Base-by-base conservation (phyloP, 108 stramenopile genomes). In the Skeletonema costatum region DNA sequence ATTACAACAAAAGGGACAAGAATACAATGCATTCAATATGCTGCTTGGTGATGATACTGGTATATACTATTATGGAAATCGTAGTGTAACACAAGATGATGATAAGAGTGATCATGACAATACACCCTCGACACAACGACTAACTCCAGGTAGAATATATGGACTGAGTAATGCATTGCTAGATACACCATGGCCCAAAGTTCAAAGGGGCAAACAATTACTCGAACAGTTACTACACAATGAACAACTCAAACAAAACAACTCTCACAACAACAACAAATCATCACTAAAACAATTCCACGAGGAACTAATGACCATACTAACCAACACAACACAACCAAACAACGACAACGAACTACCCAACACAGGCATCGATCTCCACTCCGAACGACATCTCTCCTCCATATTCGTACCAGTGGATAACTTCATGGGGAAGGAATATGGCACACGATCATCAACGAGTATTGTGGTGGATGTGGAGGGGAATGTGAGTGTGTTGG, bases 1-100 rank as follows among this genome's bases (percentile, higher is more conserved):
- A 5, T 36, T 74, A 21, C 30, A 46, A 32, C 64, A 51, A 11
- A 53, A 35, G 35, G 73, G 73, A 17, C 21, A 74, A 1, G 64
- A 74, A 74, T 74, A 74, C 19, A 74, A 74, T 56, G 73, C 64
- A 39, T 74, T 74, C 64, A 74, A 64, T 65, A n/a, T 74, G 21
- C 44, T 74, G 2, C 53, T 65, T 11, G 73, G 50, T 4, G 73
- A 74, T 63, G 64, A 61, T 2, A n/a, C 51, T 2, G 73, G 73
- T 35, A 51, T 74, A 31, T 56, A 56, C 38, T 74, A 74, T 53
- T 66, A 39, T 58, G 50, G 63, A 3, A 74, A 74, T 66, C 71
- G 50, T 19, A 33, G 64, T 63, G 12, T 66, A 4, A 13, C 66
- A 17, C 60, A 64, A 14, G 64, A 38, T 21, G 73, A 6, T 11